Evolutionary conservation across 148 eudicot species (phyloP), one percentile per base, ranked within the genome.

Genomic region (Arbutus unedo): DNA sequence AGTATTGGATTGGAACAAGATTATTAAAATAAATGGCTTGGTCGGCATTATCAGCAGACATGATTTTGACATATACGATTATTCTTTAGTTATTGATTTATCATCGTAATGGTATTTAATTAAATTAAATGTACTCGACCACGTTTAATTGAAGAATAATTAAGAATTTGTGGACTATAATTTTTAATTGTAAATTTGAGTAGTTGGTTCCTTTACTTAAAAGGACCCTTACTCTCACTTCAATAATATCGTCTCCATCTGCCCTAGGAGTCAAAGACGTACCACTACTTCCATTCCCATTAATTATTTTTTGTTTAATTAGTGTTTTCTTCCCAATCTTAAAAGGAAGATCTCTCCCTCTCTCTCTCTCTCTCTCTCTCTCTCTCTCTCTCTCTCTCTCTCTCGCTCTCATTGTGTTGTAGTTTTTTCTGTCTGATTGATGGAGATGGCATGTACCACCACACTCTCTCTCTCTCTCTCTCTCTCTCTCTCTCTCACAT

Each of bases 241-340:
- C n/a, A 38, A 68, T 41, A 55, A 15, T 67, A 53, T 76, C 43
- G 41, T 47, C 80, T 15, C 49, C 19, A 51, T 51, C 54, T 51
- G 11, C 3, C 11, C 11, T 51, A 51, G 50, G 85, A 68, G 85
- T 83, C 85, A 67, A 83, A 83, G 76, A 68, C 81, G 77, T 83
- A 54, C 76, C 19, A 54, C 43, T 9, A 23, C 64, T 59, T 59
- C 64, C 21, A 59, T 59, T 54, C 57, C 56, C 4, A 3, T 10
- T 3, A 15, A 4, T 53, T 53, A 54, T 3, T 54, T 41, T 2
- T 73, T 81, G 44, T 15, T 38, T 56, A 8, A 4, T n/a, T 60
- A 41, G 19, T 43, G 2, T 49, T 56, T 41, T 18, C 21, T 71
- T 59, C 18, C 60, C 41, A 50, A 72, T 72, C 31, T 70, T 73